Conservation (phyloP, 2,329 filamentous ascomycete genomes). For the Alternaria sp. region DNA sequence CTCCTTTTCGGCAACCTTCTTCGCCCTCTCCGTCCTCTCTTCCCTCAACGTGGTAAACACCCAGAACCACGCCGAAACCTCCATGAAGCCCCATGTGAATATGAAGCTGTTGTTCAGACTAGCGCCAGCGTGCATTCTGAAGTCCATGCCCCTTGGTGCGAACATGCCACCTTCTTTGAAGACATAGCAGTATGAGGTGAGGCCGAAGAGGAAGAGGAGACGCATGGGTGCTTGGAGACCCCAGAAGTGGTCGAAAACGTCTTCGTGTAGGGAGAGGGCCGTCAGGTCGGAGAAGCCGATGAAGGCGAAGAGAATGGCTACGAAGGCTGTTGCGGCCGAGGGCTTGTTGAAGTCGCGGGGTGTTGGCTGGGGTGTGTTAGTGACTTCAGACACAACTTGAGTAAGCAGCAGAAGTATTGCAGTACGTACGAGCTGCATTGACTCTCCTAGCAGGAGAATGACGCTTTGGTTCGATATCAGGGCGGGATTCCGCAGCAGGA, state of each 20-base stretch:
- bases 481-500: slow-evolving; percentile 77
- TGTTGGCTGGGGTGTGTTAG: slow-evolving; percentile 59
- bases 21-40: slow-evolving; percentile 41
- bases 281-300: slow-evolving; percentile 58
- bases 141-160: slow-evolving; percentile 36
- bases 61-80: slow-evolving; percentile 89
- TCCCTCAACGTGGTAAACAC: slow-evolving; percentile 51
- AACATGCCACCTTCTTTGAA: slow-evolving; percentile 62
- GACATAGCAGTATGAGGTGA: slow-evolving; percentile 70
- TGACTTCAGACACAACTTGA: background rate
- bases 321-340: slow-evolving; percentile 70
- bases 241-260: slow-evolving; percentile 55
- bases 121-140: slow-evolving; percentile 55
- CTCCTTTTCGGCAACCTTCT: slow-evolving; percentile 40
- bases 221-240: slow-evolving; percentile 66
- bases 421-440: slow-evolving; percentile 75
- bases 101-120: slow-evolving; percentile 82
- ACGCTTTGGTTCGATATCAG: slow-evolving; percentile 79
- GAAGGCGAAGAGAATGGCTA: slow-evolving; percentile 73
- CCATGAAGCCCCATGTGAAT: slow-evolving; percentile 84
- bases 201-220: slow-evolving; percentile 65
- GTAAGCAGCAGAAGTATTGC: background rate
- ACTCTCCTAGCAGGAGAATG: slow-evolving; percentile 81
- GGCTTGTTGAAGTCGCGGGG: slow-evolving; percentile 71
- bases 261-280: slow-evolving; percentile 53